Evolutionary conservation across 129 eudicot species (phyloP).

Genomic region (Dittrichia graveolens): DNA sequence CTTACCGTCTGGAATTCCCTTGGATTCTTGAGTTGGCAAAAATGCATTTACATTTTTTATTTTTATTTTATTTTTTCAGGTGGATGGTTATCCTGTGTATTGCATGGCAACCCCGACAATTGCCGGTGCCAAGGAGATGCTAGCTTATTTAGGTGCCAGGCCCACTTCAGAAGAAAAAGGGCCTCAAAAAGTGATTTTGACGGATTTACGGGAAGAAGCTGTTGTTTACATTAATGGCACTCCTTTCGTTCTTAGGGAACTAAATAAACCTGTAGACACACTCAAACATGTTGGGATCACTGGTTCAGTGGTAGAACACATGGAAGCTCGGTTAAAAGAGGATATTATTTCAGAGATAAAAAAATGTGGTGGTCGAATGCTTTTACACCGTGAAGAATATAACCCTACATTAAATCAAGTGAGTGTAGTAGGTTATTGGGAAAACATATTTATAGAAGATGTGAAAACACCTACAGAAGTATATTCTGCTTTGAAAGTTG

Average conservation of each 20-base stretch:
- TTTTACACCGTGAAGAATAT: constrained; percentile 95
- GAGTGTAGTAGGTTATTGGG: constrained; percentile 94
- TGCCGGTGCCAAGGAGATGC: constrained; percentile 89
- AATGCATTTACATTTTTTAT: background rate
- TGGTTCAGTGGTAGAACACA: constrained; percentile 93
- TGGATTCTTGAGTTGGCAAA: constrained; percentile 14
- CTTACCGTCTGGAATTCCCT: background rate
- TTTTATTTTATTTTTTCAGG: constrained; percentile 43
- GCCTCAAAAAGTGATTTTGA: constrained; percentile 61
- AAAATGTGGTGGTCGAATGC: constrained; percentile 91
- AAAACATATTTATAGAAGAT: constrained; percentile 76
- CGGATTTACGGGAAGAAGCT: constrained; percentile 93
- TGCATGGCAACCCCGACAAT: constrained; percentile 99
- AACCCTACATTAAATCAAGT: constrained; percentile 64
- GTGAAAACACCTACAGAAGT: constrained; percentile 92
- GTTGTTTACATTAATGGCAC: constrained; percentile 90
- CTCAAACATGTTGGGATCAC: constrained; percentile 93
- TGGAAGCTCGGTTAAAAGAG: constrained; percentile 93
- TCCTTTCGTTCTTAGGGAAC: constrained; percentile 93
- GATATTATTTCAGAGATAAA: constrained; percentile 79
- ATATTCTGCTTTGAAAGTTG: constrained; percentile 63
- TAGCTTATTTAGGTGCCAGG: constrained; percentile 65
- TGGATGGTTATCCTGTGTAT: constrained; percentile 87
- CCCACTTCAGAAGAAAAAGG: constrained; percentile 42
- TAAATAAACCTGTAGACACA: constrained; percentile 93